Percentiles rank a stretch among this genome's conserved stretches.
Evolutionary conservation across 2,329 filamentous ascomycete genomes (phyloP).

Genomic region (Alternaria sp.): DNA sequence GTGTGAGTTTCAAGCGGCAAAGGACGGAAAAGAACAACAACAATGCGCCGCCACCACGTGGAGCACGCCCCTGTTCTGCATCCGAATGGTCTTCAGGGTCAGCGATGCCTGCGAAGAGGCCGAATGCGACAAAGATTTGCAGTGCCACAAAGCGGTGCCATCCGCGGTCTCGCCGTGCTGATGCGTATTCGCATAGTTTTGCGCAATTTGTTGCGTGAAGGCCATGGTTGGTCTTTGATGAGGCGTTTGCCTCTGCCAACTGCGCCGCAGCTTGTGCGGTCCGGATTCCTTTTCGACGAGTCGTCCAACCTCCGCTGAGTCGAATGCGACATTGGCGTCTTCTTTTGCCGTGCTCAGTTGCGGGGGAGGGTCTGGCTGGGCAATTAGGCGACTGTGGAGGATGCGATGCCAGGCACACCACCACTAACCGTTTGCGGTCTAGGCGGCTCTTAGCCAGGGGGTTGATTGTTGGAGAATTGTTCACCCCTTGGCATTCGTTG

Average conservation of each 20-base stretch:
- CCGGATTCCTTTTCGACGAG: slow-evolving; percentile 6
- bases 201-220: slow-evolving; percentile 9
- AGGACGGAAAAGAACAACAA: slow-evolving; percentile 12
- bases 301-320: neutral
- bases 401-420: slow-evolving; percentile 16
- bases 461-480: slow-evolving; percentile 12
- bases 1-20: slow-evolving; percentile 18
- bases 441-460: slow-evolving; percentile 1
- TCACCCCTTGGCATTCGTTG: slow-evolving; percentile 1
- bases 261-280: slow-evolving; percentile 12
- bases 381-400: slow-evolving; percentile 27
- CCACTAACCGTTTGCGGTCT: slow-evolving; percentile 4
- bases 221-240: slow-evolving; percentile 9
- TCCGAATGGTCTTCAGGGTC: slow-evolving; percentile 5
- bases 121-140: slow-evolving; percentile 19
- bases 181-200: slow-evolving; percentile 10
- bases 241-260: neutral
- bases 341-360: slow-evolving; percentile 14
- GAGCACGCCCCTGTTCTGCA: slow-evolving; percentile 13
- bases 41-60: slow-evolving; percentile 25
- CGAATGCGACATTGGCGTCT: slow-evolving; percentile 1
- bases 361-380: slow-evolving; percentile 16
- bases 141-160: slow-evolving; percentile 21
- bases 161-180: slow-evolving; percentile 13
- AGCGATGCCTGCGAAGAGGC: slow-evolving; percentile 21